Evolutionary conservation across 805 yeast species (phyloP).

Genomic region (Lipomyces chichibuensis): DNA sequence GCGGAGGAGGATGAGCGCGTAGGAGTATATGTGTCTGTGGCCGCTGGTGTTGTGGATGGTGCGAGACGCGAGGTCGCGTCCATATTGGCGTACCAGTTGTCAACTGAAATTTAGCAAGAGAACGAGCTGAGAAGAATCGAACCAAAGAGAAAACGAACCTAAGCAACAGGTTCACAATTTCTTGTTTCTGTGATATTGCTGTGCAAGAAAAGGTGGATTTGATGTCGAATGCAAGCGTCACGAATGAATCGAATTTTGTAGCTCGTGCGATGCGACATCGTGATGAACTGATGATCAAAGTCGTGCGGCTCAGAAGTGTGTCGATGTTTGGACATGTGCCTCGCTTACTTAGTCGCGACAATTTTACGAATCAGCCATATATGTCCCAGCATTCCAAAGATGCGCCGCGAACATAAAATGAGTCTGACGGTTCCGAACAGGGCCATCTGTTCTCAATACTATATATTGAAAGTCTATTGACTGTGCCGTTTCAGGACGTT

Average conservation of each 20-base stretch:
- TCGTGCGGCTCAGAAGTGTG: not conserved
- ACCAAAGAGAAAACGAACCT: not conserved
- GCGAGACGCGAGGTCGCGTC: constrained; percentile 7
- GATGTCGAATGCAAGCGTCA: not conserved
- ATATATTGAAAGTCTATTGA: too few relatives aligned
- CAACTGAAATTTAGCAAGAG: not conserved
- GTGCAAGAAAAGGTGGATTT: not conserved
- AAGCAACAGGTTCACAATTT: not conserved
- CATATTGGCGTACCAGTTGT: not conserved
- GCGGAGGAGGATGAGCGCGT: constrained; percentile 7
- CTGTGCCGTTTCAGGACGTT: too few relatives aligned
- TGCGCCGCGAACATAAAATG: not conserved
- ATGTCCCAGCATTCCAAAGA: not conserved
- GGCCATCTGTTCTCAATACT: too few relatives aligned
- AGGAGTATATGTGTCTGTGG: constrained; percentile 12
- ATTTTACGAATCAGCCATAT: not conserved
- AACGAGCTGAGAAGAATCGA: not conserved
- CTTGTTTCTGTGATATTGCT: not conserved
- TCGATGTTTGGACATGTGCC: not conserved
- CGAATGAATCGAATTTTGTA: not conserved
- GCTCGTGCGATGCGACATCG: not conserved
- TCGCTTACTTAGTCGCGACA: not conserved
- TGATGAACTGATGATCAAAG: not conserved
- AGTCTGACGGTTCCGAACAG: too few relatives aligned
- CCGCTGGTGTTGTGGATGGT: not conserved